Base-by-base conservation (phyloP, 805 yeast species). In the Lachancea sp. region DNA sequence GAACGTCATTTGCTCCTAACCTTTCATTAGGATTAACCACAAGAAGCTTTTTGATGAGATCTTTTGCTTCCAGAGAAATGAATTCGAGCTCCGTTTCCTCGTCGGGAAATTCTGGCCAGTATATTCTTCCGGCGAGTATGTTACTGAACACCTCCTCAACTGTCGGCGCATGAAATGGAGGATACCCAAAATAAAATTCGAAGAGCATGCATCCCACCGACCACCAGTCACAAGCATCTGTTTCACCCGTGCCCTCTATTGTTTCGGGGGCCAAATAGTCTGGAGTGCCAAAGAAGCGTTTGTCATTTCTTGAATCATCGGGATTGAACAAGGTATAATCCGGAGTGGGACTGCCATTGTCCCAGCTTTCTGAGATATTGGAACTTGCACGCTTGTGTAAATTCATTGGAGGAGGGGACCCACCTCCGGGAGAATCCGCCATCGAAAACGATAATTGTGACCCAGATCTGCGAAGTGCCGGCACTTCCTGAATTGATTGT, bases 201-300 rank as follows among this genome's bases (percentile, higher is more conserved):
- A 91, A 93, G 46, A 91, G 66, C 11, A 93, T 88, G 63, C 98
- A 91, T 0, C 99, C 99, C 29, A 91, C 77, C 2, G 98, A 87
- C 99, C 99, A 93, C 99, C 99, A 81, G 53, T 65, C 69, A 50
- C 66, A 50, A 22, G 81, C 77, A 51, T 80, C 89, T 49, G 81
- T 85, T 60, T 91, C 96, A 0, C 85, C 83, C 1, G 74, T 71
- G 33, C 97, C 98, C 35, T 75, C 71, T 49, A 93, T 88, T 0
- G 96, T 90, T 60, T 93, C 99, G 0, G 99, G 99, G 0, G 99
- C 95, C 33, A 95, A 74, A 63, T 93, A 93, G 62, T 93, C 99
- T 0, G 99, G 99, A 0, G 99, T 93, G 0, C 99, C 99, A 27
- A 89, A 95, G 56, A 91, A 90, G 49, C 75, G 77, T 54, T 80